Conservation (phyloP, 2,329 filamentous ascomycete genomes). For the Claviceps cyperi region DNA sequence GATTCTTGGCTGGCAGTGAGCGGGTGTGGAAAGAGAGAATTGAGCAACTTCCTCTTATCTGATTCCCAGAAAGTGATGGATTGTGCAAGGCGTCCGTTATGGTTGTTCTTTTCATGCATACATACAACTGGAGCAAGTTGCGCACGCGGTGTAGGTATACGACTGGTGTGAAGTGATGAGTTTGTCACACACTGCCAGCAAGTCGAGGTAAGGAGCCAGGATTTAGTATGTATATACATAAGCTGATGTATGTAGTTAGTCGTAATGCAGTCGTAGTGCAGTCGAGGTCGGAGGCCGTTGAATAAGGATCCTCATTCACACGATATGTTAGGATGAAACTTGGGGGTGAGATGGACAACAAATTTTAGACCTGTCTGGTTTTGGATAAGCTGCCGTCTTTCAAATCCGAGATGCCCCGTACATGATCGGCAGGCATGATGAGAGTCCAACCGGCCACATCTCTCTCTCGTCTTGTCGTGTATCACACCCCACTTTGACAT, state of each 20-base stretch:
- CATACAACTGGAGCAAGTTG: neutral
- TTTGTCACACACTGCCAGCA: neutral
- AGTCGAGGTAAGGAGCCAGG: neutral
- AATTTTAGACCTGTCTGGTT: neutral
- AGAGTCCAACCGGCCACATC: neutral
- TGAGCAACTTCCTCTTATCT: neutral
- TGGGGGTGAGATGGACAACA: neutral
- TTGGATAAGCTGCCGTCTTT: neutral
- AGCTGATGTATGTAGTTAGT: too few relatives aligned
- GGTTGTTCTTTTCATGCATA: neutral
- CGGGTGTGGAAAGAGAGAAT: neutral
- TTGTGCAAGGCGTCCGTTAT: neutral
- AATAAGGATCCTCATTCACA: neutral
- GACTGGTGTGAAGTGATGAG: neutral
- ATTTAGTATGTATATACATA: neutral
- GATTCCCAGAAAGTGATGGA: neutral
- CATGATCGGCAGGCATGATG: neutral
- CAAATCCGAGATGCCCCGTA: neutral
- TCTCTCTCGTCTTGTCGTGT: too few relatives aligned
- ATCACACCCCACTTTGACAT: too few relatives aligned
- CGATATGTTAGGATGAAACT: neutral
- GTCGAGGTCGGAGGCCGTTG: neutral
- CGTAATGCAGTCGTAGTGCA: neutral
- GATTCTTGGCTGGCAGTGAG: constrained; percentile 34
- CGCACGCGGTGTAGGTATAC: neutral